Evolutionary conservation across 805 yeast genomes (phyloP).

Genomic region (Wickerhamia fluorescens): DNA sequence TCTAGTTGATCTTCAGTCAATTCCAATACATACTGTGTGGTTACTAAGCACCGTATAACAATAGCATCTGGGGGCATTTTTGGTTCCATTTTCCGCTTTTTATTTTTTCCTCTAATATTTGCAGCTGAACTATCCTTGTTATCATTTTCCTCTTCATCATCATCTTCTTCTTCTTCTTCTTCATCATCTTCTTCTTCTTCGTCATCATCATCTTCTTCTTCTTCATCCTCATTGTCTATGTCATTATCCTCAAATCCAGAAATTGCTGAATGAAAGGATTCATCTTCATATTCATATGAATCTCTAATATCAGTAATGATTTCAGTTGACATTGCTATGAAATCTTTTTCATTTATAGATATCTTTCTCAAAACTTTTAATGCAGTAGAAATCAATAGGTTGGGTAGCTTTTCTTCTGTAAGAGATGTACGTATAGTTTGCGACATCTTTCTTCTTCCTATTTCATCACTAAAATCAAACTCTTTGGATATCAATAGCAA

Average conservation of each 20-base stretch:
- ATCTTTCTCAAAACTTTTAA: conserved; percentile 61
- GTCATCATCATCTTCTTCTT: conserved; percentile 13
- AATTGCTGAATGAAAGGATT: conserved; percentile 19
- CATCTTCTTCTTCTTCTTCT: conserved; percentile 20
- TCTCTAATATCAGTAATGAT: conserved; percentile 81
- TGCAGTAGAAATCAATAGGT: conserved; percentile 45
- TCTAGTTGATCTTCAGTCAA: conserved; percentile 57
- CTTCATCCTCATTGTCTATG: conserved; percentile 12
- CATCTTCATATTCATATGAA: conserved; percentile 39
- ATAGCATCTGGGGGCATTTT: conserved; percentile 39
- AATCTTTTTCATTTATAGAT: conserved; percentile 77
- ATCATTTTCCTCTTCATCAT: conserved; percentile 12
- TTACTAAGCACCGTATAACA: conserved; percentile 54
- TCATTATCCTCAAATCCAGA: conserved; percentile 13
- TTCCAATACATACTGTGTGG: conserved; percentile 65
- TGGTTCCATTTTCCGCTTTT: conserved; percentile 32
- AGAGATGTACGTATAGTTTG: conserved; percentile 42
- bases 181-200: conserved; percentile 19
- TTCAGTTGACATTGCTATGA: conserved; percentile 78
- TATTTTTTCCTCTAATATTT: too few relatives aligned
- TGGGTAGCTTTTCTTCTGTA: conserved; percentile 50
- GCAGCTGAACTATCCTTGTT: too few relatives aligned
- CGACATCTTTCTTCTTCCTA: conserved; percentile 76
- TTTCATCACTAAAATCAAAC: conserved; percentile 84
- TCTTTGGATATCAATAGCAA: conserved; percentile 56